These are phyloP conservation scores for Kwoniella dejecticola DNA, from an alignment of 768 basidiomycete species.

Conservation along the genomic window DNA sequence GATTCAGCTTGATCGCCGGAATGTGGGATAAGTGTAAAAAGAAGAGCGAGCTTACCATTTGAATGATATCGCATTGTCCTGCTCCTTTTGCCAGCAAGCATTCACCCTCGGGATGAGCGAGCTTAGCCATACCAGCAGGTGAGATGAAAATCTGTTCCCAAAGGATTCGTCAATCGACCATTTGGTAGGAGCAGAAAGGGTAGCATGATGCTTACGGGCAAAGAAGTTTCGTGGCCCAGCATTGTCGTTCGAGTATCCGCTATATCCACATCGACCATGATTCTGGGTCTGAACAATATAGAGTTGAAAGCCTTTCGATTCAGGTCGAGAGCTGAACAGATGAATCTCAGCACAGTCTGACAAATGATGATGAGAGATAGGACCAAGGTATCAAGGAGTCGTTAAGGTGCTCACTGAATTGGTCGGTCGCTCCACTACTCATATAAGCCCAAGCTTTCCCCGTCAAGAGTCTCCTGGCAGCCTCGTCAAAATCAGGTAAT, in stretches of 20 bases:
- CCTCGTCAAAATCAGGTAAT: conserved; percentile 54
- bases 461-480: conserved; percentile 45
- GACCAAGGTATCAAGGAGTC: neutral
- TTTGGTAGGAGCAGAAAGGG: neutral
- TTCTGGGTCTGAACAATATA: conserved; percentile 55
- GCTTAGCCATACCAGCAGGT: conserved; percentile 57
- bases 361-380: neutral
- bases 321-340: conserved; percentile 37
- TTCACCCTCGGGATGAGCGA: conserved; percentile 57
- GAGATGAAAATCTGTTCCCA: conserved; percentile 57
- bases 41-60: conserved; percentile 39
- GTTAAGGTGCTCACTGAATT: conserved; percentile 49
- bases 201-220: conserved; percentile 43
- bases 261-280: conserved; percentile 50
- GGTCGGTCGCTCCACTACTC: conserved; percentile 52
- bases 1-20: neutral
- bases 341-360: conserved; percentile 1
- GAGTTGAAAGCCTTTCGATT: conserved; percentile 47
- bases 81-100: conserved; percentile 51
- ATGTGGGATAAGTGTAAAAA: too few species aligned
- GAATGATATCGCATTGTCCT: conserved; percentile 42
- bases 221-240: conserved; percentile 50
- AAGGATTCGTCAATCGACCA: too few species aligned
- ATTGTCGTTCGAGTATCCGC: conserved; percentile 51
- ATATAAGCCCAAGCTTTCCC: conserved; percentile 55